A percentile compares a stretch with the other conserved stretches of the same genome.
These are phyloP conservation scores for Alternaria triticimaculans DNA, from an alignment of 2,329 filamentous ascomycete species.

Conservation along the genomic window DNA sequence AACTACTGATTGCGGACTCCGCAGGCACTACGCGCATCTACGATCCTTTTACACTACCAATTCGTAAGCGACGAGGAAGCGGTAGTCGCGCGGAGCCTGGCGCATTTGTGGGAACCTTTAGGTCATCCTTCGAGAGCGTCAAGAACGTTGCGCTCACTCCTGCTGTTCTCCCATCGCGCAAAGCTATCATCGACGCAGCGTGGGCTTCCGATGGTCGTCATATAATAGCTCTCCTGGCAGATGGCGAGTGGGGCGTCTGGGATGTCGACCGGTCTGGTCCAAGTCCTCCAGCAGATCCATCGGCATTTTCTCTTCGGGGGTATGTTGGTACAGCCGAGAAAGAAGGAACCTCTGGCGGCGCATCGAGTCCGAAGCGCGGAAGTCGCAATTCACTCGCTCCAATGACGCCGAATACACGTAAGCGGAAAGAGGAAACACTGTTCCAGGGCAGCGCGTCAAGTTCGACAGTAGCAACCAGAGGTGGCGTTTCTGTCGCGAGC, in stretches of 20 bases:
- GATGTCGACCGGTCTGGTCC: constrained; percentile 50
- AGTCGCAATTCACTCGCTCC: constrained; percentile 51
- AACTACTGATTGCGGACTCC: constrained; percentile 62
- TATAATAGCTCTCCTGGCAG: constrained; percentile 56
- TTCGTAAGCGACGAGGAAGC: constrained; percentile 28
- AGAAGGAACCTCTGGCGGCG: constrained; percentile 22
- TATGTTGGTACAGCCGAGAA: constrained; percentile 42
- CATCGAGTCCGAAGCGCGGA: constrained; percentile 43
- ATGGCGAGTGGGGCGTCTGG: constrained; percentile 63
- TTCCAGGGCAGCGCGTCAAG: constrained; percentile 51
- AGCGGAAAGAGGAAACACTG: constrained; percentile 53
- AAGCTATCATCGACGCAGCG: constrained; percentile 56
- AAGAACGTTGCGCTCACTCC: constrained; percentile 32
- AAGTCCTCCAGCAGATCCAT: constrained; percentile 36
- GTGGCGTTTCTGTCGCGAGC: constrained; percentile 53
- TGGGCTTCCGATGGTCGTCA: constrained; percentile 56
- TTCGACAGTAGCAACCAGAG: constrained; percentile 42
- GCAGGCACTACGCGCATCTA: constrained; percentile 65
- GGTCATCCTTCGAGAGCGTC: constrained; percentile 40
- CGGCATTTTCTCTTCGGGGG: constrained; percentile 46
- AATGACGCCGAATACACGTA: constrained; percentile 60
- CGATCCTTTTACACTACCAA: constrained; percentile 56
- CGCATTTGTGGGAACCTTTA: constrained; percentile 43
- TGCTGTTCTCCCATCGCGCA: constrained; percentile 49
- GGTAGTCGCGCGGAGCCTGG: constrained; percentile 26